A percentile compares a stretch with the other conserved stretches of the same genome.
phyloP scores from a whole-genome alignment of 1,284 basidiomycete species.

The Volvariella surrecta region DNA sequence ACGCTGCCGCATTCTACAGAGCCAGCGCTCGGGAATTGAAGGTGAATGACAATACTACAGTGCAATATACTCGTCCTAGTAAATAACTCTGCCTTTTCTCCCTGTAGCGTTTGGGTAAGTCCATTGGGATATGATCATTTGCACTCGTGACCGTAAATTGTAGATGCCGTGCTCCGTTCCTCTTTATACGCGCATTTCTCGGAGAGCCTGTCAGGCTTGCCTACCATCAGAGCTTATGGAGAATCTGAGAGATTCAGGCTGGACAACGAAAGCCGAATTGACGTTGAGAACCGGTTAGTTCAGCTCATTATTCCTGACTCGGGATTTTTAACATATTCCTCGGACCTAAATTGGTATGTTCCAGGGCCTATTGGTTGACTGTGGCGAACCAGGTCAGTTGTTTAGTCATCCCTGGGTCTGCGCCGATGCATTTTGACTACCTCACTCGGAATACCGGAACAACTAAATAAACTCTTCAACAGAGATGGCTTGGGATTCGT shows the following conservation, averaged over 20 bases:
- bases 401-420: constrained; percentile 7
- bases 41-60: constrained; percentile 22
- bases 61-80: constrained; percentile 1
- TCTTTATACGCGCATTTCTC: constrained; percentile 83
- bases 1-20: constrained; percentile 78
- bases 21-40: constrained; percentile 87
- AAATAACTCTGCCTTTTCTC: constrained; percentile 2
- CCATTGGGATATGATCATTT: background rate
- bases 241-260: constrained; percentile 60
- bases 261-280: constrained; percentile 74
- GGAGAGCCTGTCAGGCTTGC: constrained; percentile 80
- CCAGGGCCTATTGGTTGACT: constrained; percentile 80
- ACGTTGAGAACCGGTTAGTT: constrained; percentile 73
- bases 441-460: constrained; percentile 1
- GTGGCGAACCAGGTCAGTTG: constrained; percentile 60
- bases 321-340: constrained; percentile 1
- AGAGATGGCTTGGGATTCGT: constrained; percentile 86
- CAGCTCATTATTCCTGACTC: background rate
- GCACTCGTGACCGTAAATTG: background rate
- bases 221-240: constrained; percentile 84
- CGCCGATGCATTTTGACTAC: background rate
- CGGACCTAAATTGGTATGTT: background rate
- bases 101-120: constrained; percentile 40
- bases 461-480: constrained; percentile 1
- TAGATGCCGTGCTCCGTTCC: constrained; percentile 50